Conservation (phyloP, 306 rosid species). For the Corylus heterophylla region DNA sequence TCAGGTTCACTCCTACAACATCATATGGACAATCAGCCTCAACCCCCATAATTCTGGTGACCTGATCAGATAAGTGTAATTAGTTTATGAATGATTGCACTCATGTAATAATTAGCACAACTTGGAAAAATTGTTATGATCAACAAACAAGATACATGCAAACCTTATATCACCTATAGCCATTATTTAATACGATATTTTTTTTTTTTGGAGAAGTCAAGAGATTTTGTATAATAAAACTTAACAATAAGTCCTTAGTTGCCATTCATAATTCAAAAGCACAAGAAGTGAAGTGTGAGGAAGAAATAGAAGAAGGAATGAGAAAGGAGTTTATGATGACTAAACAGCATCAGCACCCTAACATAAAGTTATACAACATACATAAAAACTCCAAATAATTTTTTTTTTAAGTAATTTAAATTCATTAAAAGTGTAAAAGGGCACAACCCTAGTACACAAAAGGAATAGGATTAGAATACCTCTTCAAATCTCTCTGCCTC, state of each 20-base stretch:
- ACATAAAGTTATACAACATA: not conserved
- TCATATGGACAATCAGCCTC: constrained; percentile 75
- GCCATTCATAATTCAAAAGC: not conserved
- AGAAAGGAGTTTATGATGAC: not conserved
- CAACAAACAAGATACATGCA: not conserved
- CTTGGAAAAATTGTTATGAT: not conserved
- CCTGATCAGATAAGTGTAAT: constrained; percentile 48
- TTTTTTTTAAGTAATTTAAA: too few relatives aligned
- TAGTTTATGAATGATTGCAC: constrained; percentile 14
- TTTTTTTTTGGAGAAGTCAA: not conserved
- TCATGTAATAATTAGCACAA: constrained; percentile 22
- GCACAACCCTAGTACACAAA: not conserved
- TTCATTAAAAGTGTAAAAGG: too few relatives aligned
- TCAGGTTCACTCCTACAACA: constrained; percentile 77
- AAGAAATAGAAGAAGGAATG: not conserved
- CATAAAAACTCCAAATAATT: not conserved
- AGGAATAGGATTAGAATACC: constrained; percentile 45
- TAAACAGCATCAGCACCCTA: constrained; percentile 1
- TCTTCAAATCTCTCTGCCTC: constrained; percentile 97
- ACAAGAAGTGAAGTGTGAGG: not conserved
- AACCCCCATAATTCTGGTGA: constrained; percentile 80
- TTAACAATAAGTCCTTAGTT: not conserved
- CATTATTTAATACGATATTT: not conserved
- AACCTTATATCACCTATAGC: not conserved
- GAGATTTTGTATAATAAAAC: not conserved